Percentiles rank a stretch among this genome's conserved stretches.
These are phyloP conservation scores for Lentinula sp. DNA, from an alignment of 768 basidiomycete genomes.

Conservation along the genomic window DNA sequence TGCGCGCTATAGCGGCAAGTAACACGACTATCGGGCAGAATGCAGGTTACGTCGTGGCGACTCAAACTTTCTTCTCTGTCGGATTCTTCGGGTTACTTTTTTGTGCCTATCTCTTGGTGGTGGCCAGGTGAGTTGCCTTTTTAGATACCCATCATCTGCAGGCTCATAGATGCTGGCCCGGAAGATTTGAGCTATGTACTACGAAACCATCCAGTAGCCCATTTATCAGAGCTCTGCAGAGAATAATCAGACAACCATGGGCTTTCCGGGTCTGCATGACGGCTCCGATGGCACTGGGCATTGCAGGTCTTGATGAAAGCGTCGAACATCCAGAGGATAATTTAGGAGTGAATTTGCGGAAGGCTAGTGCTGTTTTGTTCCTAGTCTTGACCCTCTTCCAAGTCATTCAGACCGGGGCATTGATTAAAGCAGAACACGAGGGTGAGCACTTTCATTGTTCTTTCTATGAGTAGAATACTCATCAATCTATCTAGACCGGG, in stretches of 20 bases:
- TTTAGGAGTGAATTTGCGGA: conserved; percentile 19
- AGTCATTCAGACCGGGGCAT: conserved; percentile 20
- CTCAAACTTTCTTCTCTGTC: conserved; percentile 30
- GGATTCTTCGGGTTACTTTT: conserved; percentile 38
- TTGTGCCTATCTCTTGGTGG: conserved; percentile 31
- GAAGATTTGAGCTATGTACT: conserved; percentile 11
- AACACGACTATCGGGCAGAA: conserved; percentile 23
- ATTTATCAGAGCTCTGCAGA: conserved; percentile 11
- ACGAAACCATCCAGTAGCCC: background rate
- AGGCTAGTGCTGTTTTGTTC: conserved; percentile 29
- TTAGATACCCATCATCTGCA: background rate
- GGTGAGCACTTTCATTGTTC: background rate
- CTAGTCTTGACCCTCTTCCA: conserved; percentile 27
- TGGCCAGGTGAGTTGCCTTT: conserved; percentile 27
- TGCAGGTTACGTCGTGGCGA: conserved; percentile 25
- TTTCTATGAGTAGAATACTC: background rate
- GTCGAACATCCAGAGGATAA: conserved; percentile 8
- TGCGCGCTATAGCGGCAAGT: conserved; percentile 30
- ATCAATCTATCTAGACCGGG: conserved; percentile 1
- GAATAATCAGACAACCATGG: conserved; percentile 20
- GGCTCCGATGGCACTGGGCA: conserved; percentile 26
- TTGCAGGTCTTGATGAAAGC: conserved; percentile 18
- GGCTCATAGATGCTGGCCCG: background rate
- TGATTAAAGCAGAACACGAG: conserved; percentile 8
- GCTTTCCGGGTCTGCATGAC: conserved; percentile 23